Evolutionary conservation across 805 yeast genomes (phyloP).

Genomic region (Suhomyces emberorum): DNA sequence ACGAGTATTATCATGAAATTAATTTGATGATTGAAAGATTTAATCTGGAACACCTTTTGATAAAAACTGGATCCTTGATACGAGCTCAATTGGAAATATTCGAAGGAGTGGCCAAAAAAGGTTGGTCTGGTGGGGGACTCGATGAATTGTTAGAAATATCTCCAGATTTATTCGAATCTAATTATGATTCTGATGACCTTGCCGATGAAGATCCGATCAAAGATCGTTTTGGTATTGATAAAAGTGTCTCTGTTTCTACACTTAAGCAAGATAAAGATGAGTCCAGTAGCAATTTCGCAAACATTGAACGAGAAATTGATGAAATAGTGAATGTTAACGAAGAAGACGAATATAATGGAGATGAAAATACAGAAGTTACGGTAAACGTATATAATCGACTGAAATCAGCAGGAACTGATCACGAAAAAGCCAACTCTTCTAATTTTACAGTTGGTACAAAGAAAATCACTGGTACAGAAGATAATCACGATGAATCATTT

Average conservation of each 20-base stretch:
- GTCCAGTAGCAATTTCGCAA: not conserved
- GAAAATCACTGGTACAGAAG: slow-evolving; percentile 2
- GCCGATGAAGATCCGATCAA: not conserved
- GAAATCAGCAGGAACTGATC: not conserved
- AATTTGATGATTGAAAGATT: slow-evolving; percentile 55
- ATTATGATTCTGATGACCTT: slow-evolving; percentile 6
- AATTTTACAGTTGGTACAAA: slow-evolving; percentile 1
- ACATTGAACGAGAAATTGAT: not conserved
- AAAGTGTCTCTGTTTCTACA: slow-evolving; percentile 6
- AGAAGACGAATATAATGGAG: slow-evolving; percentile 3
- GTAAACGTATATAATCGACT: slow-evolving; percentile 1
- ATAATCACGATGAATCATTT: slow-evolving; percentile 45
- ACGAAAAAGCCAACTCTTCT: not conserved
- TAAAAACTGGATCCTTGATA: slow-evolving; percentile 59
- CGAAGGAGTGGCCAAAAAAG: slow-evolving; percentile 78
- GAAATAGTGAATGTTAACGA: slow-evolving; percentile 1
- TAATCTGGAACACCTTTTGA: slow-evolving; percentile 53
- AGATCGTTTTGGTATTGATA: slow-evolving; percentile 2
- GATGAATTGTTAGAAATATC: slow-evolving; percentile 63
- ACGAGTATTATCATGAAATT: slow-evolving; percentile 67
- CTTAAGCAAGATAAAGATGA: slow-evolving; percentile 4
- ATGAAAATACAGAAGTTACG: slow-evolving; percentile 6
- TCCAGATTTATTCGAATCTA: slow-evolving; percentile 48
- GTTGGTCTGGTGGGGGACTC: slow-evolving; percentile 85
- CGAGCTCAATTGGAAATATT: slow-evolving; percentile 78